Base-by-base conservation (phyloP, 1,284 basidiomycete genomes). In the Peniophora sp. region DNA sequence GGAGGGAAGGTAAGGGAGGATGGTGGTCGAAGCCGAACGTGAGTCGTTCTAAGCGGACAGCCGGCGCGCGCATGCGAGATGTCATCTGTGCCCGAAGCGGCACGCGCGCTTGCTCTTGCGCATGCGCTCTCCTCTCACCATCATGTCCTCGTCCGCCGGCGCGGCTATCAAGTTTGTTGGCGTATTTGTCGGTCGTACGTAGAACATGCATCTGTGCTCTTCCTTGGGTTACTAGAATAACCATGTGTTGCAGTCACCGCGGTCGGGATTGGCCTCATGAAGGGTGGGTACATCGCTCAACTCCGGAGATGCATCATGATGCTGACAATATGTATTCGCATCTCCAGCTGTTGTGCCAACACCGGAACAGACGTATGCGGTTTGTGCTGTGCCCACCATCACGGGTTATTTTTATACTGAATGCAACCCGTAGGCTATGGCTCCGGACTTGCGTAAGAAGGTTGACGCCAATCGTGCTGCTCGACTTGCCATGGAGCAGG, bases 371-470 rank as follows among this genome's bases (percentile, higher is more conserved):
- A 68, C 76, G 19, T 81, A 81, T 58, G 71, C 72, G 55, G 78
- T 79, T 61, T 66, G 72, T 62, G 16, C 12, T 39, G 32, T 11
- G 14, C 2, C 32, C 23, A 19, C 10, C 35, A 17, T 9, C 11
- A 16, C 1, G 38, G 9, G 8, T 2, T 36, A 3, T n/a, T 32
- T 47, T 43, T 19, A 20, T 38, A 12, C 32, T 41, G 8, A 41
- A 5, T 20, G 19, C 3, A n/a, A 45, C 11, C 45, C 43, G 47
- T 59, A 87, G 84, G 70, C 73, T 56, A 75, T 87, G 76, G 71
- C 84, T 11, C 84, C 85, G 50, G 84, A 87, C 65, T 62, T 88
- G 52, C 75, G 72, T 57, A 74, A 76, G 47, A 80, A 78, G 59
- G 85, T 87, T 3, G 85, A 87, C 58, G 77, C 77, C 2, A 75